Evolutionary conservation across 495 filamentous ascomycete genomes (phyloP), one percentile per base, ranked within the genome.

Genomic region (Penicillium paradoxum): DNA sequence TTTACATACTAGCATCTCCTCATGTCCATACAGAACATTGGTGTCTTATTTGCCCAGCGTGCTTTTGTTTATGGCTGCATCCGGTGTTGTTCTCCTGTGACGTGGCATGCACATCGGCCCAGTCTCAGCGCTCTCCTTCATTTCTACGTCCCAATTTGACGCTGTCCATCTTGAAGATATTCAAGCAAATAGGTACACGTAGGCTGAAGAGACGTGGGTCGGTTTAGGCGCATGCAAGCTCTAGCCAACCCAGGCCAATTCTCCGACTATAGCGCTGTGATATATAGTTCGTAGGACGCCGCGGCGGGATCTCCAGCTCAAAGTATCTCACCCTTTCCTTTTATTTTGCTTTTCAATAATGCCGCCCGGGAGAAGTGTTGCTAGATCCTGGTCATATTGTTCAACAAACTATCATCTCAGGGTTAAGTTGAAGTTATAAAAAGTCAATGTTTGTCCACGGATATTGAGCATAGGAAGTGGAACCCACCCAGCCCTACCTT

Each of bases 81-180:
- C 51, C 54, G 50, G 58, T 58, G 64, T 59, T 62, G 60, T 57
- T 62, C 57, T 51, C 33, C 50, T 43, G 63, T 74, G 70, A 74
- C 70, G 70, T 74, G 71, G 68, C 71, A 70, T 57, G 60, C 59
- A 54, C 58, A 67, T 46, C 50, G 53, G 48, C 47, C 54, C 49
- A 57, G 56, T 61, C 60, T 60, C 51, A 56, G 55, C 42, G 57
- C 55, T 57, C 57, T 39, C 44, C 36, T 58, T 53, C 56, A 36
- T 46, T 59, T 49, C 53, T 60, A 52, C 49, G 27, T 36, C 30
- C 43, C 38, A 52, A 64, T 51, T 51, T 54, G 60, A 66, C 54
- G 49, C 59, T 59, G 37, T 51, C 49, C 53, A 50, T 45, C 49
- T 14, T 15, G 38, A 41, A 42, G 29, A 51, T 19, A 18, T 15